These are phyloP conservation scores for Trichosanthes cucumerina DNA, from an alignment of 306 rosid species.

Conservation along the genomic window DNA sequence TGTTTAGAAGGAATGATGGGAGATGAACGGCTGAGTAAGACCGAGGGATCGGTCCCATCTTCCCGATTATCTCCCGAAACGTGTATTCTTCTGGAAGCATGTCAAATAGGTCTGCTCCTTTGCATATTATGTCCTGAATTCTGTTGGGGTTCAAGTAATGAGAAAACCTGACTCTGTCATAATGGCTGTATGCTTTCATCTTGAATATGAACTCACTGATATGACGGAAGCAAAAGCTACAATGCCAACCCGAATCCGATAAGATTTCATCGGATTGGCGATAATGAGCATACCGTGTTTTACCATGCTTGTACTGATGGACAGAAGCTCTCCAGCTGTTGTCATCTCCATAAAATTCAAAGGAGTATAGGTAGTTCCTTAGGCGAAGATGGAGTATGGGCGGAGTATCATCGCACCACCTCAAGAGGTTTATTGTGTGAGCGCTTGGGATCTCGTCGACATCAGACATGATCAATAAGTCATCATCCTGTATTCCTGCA, in stretches of 20 bases:
- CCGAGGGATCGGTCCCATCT: conserved; percentile 74
- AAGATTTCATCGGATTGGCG: conserved; percentile 47
- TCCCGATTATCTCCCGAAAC: conserved; percentile 71
- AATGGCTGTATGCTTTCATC: conserved; percentile 85
- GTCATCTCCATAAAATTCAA: conserved; percentile 49
- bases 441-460: conserved; percentile 90
- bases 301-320: conserved; percentile 45
- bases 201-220: conserved; percentile 62
- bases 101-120: conserved; percentile 67
- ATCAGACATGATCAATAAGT: conserved; percentile 79
- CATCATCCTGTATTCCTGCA: conserved; percentile 74
- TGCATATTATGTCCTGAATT: conserved; percentile 65
- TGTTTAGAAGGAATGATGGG: conserved; percentile 52
- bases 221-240: conserved; percentile 74
- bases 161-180: conserved; percentile 59
- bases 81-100: conserved; percentile 87
- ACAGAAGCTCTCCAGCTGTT: conserved; percentile 73
- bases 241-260: conserved; percentile 80
- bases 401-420: conserved; percentile 70
- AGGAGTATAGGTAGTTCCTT: conserved; percentile 69
- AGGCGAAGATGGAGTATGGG: conserved; percentile 61
- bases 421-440: conserved; percentile 76
- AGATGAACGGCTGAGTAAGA: conserved; percentile 78
- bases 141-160: conserved; percentile 52
- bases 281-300: conserved; percentile 60